Evolutionary conservation across 768 basidiomycete genomes (phyloP).

Genomic region (Suillus subalutaceus): DNA sequence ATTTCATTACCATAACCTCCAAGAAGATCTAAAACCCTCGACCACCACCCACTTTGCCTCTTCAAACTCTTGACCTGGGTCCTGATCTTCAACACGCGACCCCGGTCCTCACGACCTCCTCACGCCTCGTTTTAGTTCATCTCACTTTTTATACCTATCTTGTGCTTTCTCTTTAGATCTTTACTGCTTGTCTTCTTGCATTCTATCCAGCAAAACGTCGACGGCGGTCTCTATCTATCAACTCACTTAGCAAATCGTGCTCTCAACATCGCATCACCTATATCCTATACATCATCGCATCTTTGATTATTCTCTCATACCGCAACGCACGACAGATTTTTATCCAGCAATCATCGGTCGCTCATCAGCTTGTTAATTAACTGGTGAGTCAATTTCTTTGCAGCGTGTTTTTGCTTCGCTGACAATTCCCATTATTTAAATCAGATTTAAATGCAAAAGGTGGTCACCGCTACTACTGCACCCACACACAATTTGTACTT

Average conservation of each 20-base stretch:
- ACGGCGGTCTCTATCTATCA: constrained; percentile 40
- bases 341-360: constrained; percentile 50
- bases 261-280: constrained; percentile 34
- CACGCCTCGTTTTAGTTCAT: constrained; percentile 45
- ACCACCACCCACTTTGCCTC: constrained; percentile 36
- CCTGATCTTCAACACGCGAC: constrained; percentile 42
- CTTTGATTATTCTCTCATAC: constrained; percentile 53
- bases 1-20: constrained; percentile 43
- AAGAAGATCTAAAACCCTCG: constrained; percentile 39
- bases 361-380: constrained; percentile 46
- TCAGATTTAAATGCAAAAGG: constrained; percentile 70
- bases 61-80: constrained; percentile 29
- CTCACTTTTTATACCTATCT: constrained; percentile 61
- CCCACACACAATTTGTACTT: constrained; percentile 35
- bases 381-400: constrained; percentile 38
- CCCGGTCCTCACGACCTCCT: constrained; percentile 58
- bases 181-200: constrained; percentile 39
- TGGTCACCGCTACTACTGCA: constrained; percentile 60
- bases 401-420: constrained; percentile 13
- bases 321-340: constrained; percentile 43
- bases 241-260: constrained; percentile 37
- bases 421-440: constrained; percentile 28
- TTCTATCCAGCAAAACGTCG: constrained; percentile 39
- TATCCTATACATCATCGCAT: constrained; percentile 44
- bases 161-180: constrained; percentile 41